Base-by-base conservation (phyloP, 108 stramenopile species). In the Cyclotella choctawhatcheeana region DNA sequence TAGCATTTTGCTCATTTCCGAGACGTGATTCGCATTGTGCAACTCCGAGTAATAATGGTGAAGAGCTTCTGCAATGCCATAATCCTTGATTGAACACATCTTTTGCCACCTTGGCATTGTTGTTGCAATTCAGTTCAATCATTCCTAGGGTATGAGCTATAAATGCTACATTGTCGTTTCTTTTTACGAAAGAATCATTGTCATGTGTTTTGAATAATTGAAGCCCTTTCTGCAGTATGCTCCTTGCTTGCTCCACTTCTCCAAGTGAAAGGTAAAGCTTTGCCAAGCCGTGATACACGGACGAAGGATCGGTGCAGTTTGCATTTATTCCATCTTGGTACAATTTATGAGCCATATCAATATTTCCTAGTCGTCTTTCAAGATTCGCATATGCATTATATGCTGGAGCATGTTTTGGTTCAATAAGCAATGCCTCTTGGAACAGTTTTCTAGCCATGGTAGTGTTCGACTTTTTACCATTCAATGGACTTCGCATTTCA, bases 361-460 rank as follows among this genome's bases (percentile, higher is more conserved):
- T 56, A 71, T 91, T 82, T 0, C 91, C 93, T 17, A 74, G 59
- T 32, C 76, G 54, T 33, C 83, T 68, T 68, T 91, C 87, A 3
- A 88, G 58, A 67, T 87, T 91, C 0, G 88, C 93, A 66, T 84
- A 91, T 8, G 89, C 89, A 77, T 91, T 88, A 76, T 94, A 94
- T 12, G 85, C 88, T n/a, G 88, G 85, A 10, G 88, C 93, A 70
- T 92, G 90, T 48, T 89, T 78, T n/a, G 89, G 89, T 71, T 92
- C 90, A 17, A 92, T 44, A 27, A 85, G 47, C 20, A 94, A 52
- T 18, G 90, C 93, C 76, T 90, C 89, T 48, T 94, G 88, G 53
- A 94, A 92, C 16, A 92, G 58, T 16, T 77, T 77, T 63, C 82
- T 40, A 2, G 83, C 85, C 58, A 56, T 75, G 4, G 85, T 73